Evolutionary conservation across 1,139 yeast genomes (phyloP), one percentile per base, ranked within the genome.

Genomic region (Magnusiomyces paraingens): DNA sequence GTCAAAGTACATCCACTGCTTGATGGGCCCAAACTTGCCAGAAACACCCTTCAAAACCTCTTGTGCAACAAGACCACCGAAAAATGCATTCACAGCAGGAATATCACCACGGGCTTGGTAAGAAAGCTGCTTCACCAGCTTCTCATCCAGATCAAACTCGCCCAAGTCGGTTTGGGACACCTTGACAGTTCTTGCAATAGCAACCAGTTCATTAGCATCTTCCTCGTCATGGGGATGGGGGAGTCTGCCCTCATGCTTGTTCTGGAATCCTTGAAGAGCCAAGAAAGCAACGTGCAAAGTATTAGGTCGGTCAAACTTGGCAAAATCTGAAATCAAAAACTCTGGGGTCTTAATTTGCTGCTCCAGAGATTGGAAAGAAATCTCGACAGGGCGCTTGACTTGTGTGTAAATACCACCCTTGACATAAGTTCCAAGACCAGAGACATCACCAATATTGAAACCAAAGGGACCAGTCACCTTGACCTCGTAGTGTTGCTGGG

Each of bases 1-100:
- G 66, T 93, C 99, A 69, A 87, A 93, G 71, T 93, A 93, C 68
- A 91, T 73, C 80, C 84, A 88, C 72, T 93, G 99, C 68, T 86
- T 84, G 53, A 91, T 76, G 14, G 99, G 99, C 12, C 83, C 81
- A 65, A 91, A 93, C 73, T 93, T 93, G 50, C 98, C 95, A 8
- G 97, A 86, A 63, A 93, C 86, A 51, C 95, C 95, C 73, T 93
- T 93, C 67, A 93, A 79, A 29, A 88, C 97, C 73, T 93, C 99
- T 72, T 93, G 99, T 2, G 99, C 99, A 52, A 89, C 85, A 55
- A 93, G 75, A 40, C 99, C 99, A 68, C 99, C 99, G 66, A 81
- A 82, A 61, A 91, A 85, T 3, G 98, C 98, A 58, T 83, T 84
- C 68, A 89, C 73, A 41, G 94, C 96, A 22, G 97, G 96, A 52